Evolutionary conservation across 192 early-diverging fungal genomes (phyloP).

Genomic region (Entomortierella lignicola): DNA sequence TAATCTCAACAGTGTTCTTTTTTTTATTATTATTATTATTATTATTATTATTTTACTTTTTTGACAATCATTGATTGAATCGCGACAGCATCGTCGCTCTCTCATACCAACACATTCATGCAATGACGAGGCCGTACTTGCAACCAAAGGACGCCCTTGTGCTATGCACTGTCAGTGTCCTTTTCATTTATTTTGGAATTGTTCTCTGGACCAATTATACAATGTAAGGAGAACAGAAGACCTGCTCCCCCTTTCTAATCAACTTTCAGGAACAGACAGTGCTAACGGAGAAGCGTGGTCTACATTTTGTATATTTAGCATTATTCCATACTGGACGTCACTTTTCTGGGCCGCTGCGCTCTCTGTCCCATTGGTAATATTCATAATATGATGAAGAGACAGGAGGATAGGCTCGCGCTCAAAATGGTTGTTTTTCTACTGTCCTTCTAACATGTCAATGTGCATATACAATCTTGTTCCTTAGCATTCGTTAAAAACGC

Average conservation of each 20-base stretch:
- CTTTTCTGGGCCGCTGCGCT: conserved; percentile 49
- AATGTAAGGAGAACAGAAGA: conserved; percentile 17
- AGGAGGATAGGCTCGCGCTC: too few relatives aligned
- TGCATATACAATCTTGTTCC: background rate
- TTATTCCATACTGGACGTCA: conserved; percentile 46
- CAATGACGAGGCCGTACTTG: conserved; percentile 14
- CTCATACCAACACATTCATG: too few relatives aligned
- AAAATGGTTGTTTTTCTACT: background rate
- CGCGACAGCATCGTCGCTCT: background rate
- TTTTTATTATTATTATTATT: too few relatives aligned
- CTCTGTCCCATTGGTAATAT: conserved; percentile 38
- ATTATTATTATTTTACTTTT: too few relatives aligned
- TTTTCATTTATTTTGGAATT: conserved; percentile 40
- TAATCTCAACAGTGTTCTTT: too few relatives aligned
- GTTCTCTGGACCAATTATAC: conserved; percentile 36
- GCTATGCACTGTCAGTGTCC: conserved; percentile 34
- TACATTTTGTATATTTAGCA: conserved; percentile 7
- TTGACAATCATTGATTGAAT: too few relatives aligned
- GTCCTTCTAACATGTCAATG: background rate
- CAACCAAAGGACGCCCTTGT: conserved; percentile 47
- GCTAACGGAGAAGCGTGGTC: background rate
- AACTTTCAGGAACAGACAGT: background rate
- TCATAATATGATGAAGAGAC: too few relatives aligned
- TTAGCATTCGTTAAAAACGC: conserved; percentile 40
- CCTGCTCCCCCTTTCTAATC: too few relatives aligned